These are phyloP conservation scores for Morella rubra DNA, from an alignment of 306 rosid species.

Conservation along the genomic window DNA sequence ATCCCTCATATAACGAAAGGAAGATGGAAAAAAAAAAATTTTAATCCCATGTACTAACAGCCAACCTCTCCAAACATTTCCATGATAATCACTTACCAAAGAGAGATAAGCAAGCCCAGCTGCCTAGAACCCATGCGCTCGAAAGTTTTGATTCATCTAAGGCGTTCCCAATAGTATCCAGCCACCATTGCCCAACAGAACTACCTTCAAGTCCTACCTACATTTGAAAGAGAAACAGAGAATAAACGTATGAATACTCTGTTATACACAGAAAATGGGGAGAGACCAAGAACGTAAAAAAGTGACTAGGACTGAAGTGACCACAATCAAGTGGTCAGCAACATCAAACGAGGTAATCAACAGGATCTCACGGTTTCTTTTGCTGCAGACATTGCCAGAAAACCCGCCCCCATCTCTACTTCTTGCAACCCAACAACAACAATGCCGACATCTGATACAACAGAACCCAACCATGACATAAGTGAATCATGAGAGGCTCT, in stretches of 20 bases:
- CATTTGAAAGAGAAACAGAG: conserved; percentile 38
- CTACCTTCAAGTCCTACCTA: conserved; percentile 99
- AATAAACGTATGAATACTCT: conserved; percentile 18
- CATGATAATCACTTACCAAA: conserved; percentile 63
- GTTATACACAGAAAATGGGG: neutral
- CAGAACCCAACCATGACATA: conserved; percentile 87
- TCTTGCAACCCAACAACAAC: conserved; percentile 97
- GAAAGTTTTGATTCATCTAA: conserved; percentile 81
- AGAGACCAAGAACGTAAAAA: neutral
- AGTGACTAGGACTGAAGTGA: neutral
- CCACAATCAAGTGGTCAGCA: conserved; percentile 15
- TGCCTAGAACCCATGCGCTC: conserved; percentile 99
- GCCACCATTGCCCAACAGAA: conserved; percentile 96
- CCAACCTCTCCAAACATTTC: conserved; percentile 15
- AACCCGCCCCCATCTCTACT: conserved; percentile 99
- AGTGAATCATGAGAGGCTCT: conserved; percentile 85
- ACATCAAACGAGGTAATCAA: conserved; percentile 16
- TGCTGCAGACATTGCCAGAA: conserved; percentile 99
- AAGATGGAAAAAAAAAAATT: conserved; percentile 26
- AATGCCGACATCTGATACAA: conserved; percentile 85
- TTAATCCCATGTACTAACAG: conserved; percentile 16
- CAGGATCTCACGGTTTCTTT: conserved; percentile 83
- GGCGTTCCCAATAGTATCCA: conserved; percentile 94
- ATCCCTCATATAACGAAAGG: conserved; percentile 7
- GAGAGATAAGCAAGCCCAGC: conserved; percentile 95